Evolutionary conservation across 1,284 basidiomycete genomes (phyloP).

Genomic region (Irpex lacteus): DNA sequence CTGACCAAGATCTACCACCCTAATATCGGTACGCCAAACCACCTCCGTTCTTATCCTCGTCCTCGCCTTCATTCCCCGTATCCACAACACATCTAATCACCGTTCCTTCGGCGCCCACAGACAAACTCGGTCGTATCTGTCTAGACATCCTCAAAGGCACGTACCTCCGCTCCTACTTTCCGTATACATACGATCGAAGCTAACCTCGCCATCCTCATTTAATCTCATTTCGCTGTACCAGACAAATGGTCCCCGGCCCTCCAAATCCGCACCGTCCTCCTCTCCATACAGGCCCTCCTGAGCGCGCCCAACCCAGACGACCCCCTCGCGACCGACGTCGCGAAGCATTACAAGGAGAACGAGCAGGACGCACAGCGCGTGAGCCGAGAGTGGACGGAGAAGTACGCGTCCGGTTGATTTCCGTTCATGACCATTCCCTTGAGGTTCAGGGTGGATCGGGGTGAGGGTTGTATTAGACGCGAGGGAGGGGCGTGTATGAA

Average conservation of each 20-base stretch:
- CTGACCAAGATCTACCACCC: conserved; percentile 99
- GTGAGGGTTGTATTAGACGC: neutral
- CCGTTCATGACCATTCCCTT: neutral
- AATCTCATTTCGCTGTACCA: conserved; percentile 26
- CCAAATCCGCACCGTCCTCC: conserved; percentile 95
- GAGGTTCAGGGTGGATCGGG: neutral
- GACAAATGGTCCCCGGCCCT: conserved; percentile 99
- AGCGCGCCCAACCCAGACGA: conserved; percentile 98
- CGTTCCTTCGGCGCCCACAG: conserved; percentile 38
- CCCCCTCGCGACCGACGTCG: conserved; percentile 96
- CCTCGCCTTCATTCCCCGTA: neutral
- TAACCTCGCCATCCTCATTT: neutral
- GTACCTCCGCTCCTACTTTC: conserved; percentile 13
- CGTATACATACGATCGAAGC: neutral
- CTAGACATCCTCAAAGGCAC: conserved; percentile 94
- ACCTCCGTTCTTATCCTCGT: neutral
- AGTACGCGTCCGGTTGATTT: conserved; percentile 54
- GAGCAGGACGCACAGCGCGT: conserved; percentile 89
- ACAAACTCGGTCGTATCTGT: conserved; percentile 98
- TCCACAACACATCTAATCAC: conserved; percentile 3
- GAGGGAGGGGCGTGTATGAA: neutral
- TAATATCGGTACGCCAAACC: conserved; percentile 81
- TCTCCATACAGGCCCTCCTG: conserved; percentile 94
- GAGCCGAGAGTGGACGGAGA: conserved; percentile 90
- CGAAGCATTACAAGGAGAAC: conserved; percentile 98